Percentiles rank a stretch among this genome's conserved stretches.
Evolutionary conservation across 495 filamentous ascomycete species (phyloP).

Genomic region (Neurospora tetraspora): DNA sequence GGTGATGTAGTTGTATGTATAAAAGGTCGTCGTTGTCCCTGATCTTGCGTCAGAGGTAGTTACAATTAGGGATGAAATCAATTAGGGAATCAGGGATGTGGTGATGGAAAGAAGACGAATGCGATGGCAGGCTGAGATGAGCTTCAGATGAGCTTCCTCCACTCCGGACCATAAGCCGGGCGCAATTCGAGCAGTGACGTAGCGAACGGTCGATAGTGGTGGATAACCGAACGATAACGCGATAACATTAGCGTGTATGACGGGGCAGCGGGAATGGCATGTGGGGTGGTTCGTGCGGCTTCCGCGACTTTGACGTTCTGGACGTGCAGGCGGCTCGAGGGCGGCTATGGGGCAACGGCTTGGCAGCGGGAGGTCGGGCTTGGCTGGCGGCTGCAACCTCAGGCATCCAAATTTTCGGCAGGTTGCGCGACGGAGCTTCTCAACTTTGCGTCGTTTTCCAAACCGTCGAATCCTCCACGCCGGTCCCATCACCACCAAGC

Average conservation of each 20-base stretch:
- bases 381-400: neutral
- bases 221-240: neutral
- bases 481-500: slow-evolving; percentile 17
- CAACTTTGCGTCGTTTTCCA: slow-evolving; percentile 19
- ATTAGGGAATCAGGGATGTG: neutral
- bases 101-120: neutral
- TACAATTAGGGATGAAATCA: neutral
- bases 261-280: neutral
- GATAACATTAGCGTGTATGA: neutral
- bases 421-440: slow-evolving; percentile 6
- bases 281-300: neutral
- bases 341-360: neutral
- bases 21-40: neutral
- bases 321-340: neutral
- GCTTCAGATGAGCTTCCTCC: neutral
- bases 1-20: neutral
- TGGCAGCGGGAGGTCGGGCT: neutral
- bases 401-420: neutral
- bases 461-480: slow-evolving; percentile 7
- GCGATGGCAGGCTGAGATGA: neutral
- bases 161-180: neutral
- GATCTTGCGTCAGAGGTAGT: neutral
- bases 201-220: neutral
- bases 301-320: neutral
- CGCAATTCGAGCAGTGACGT: neutral